A percentile compares a stretch with the other conserved stretches of the same genome.
phyloP scores from a whole-genome alignment of 1,284 basidiomycete species.

The Cystobasidium slooffiae region DNA sequence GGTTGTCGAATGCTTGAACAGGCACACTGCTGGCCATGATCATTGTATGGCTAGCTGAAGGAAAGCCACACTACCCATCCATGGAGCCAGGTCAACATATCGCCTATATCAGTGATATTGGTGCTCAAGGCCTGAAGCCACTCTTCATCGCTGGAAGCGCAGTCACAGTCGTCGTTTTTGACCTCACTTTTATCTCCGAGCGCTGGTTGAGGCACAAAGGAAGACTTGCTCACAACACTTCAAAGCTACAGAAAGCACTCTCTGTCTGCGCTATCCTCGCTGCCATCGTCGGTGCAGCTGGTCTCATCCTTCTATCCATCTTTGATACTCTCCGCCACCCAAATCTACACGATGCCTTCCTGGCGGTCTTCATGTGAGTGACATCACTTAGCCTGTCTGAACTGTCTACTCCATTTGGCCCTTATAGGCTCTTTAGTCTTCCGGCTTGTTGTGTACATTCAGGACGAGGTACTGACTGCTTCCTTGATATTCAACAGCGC shows the following conservation, averaged over 20 bases:
- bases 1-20: neutral
- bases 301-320: constrained; percentile 36
- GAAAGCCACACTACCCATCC: constrained; percentile 28
- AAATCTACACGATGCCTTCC: constrained; percentile 22
- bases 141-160: constrained; percentile 43
- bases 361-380: constrained; percentile 39
- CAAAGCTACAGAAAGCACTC: constrained; percentile 23
- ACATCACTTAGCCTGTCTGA: neutral
- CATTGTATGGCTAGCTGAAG: constrained; percentile 30
- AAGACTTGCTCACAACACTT: constrained; percentile 37
- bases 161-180: constrained; percentile 40
- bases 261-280: constrained; percentile 25
- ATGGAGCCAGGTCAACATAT: constrained; percentile 18
- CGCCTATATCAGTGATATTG: constrained; percentile 39
- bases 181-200: constrained; percentile 42
- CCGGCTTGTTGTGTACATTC: neutral
- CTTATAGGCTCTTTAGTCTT: neutral
- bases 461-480: neutral
- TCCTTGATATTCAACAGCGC: constrained; percentile 1
- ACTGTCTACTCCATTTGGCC: neutral
- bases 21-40: constrained; percentile 41
- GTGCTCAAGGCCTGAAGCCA: constrained; percentile 30
- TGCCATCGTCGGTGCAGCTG: constrained; percentile 29
- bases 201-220: constrained; percentile 42
- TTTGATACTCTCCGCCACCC: constrained; percentile 32